These are phyloP conservation scores for Solanum appendiculatum DNA, from an alignment of 257 asterid species.

Conservation along the genomic window DNA sequence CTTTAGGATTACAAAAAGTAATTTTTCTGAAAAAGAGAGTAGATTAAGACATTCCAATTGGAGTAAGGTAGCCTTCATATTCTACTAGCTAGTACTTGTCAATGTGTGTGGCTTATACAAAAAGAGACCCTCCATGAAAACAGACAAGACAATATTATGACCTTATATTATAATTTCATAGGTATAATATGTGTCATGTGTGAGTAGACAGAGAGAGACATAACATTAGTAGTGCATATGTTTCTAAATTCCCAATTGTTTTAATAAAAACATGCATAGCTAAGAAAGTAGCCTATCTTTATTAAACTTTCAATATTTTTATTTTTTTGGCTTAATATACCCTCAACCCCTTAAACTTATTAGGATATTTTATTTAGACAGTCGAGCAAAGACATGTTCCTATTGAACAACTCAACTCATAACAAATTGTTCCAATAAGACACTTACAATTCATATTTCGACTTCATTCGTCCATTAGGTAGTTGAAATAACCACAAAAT, in stretches of 20 bases:
- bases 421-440: too few species aligned
- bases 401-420: neutral
- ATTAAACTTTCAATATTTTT: neutral
- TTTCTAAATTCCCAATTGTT: neutral
- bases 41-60: neutral
- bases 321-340: neutral
- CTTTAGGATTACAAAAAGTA: neutral
- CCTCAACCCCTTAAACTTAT: neutral
- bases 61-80: neutral
- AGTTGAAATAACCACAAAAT: too few species aligned
- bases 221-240: neutral
- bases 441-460: too few species aligned
- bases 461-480: neutral
- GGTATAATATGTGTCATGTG: neutral
- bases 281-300: neutral
- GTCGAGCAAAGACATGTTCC: neutral
- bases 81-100: neutral
- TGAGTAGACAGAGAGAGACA: neutral
- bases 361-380: too few species aligned
- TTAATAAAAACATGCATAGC: neutral
- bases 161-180: neutral
- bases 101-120: neutral
- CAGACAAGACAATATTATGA: neutral
- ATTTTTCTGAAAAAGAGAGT: neutral
- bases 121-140: neutral